A percentile compares a stretch with the other conserved stretches of the same genome.
Evolutionary conservation across 1,284 basidiomycete species (phyloP).

Genomic region (Ceratobasidium sp.): DNA sequence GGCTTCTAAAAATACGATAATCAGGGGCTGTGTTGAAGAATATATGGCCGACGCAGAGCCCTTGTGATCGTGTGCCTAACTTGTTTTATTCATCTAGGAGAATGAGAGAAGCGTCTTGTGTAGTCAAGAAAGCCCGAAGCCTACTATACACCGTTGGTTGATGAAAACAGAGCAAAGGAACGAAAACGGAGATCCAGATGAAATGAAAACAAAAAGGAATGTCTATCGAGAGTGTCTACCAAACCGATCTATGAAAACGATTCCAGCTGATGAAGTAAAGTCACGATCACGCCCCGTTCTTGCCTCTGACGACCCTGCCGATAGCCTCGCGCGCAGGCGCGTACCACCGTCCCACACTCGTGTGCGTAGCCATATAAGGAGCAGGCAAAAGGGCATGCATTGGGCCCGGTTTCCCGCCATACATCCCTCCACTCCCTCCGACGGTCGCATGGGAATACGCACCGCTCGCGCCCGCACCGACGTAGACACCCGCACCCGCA

Average conservation of each 20-base stretch:
- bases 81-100: conserved; percentile 3
- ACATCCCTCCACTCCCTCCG: conserved; percentile 40
- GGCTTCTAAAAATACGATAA: background rate
- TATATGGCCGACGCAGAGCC: too few relatives aligned
- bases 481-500: conserved; percentile 30
- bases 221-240: background rate
- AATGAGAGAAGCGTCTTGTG: background rate
- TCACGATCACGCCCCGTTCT: conserved; percentile 6
- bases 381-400: conserved; percentile 30
- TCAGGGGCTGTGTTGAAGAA: conserved; percentile 3
- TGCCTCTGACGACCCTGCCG: conserved; percentile 29
- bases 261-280: background rate
- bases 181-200: background rate
- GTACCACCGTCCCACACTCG: conserved; percentile 36
- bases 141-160: conserved; percentile 4
- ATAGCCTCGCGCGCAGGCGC: conserved; percentile 33
- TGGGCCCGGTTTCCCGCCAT: conserved; percentile 37
- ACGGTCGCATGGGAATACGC: background rate
- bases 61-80: too few relatives aligned
- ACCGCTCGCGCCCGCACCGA: background rate
- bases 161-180: background rate
- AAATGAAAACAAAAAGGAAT: background rate
- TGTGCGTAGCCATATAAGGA: conserved; percentile 40
- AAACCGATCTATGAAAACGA: background rate
- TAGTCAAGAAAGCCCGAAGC: background rate